These are phyloP conservation scores for Diaporthe amygdali DNA, from an alignment of 2,329 filamentous ascomycete genomes.

Conservation along the genomic window DNA sequence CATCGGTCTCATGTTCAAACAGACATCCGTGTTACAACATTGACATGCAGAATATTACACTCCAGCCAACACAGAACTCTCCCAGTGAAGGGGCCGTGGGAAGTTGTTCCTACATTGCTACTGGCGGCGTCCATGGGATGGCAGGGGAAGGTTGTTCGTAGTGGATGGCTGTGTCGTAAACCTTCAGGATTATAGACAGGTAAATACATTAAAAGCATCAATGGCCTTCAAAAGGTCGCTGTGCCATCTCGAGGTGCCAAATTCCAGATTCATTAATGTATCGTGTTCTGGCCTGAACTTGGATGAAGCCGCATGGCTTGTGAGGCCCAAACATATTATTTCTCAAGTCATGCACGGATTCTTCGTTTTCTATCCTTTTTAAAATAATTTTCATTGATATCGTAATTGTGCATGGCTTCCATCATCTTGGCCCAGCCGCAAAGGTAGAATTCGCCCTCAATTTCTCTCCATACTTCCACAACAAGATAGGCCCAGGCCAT, in stretches of 20 bases:
- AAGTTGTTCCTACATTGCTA: conserved; percentile 33
- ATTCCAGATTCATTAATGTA: no score
- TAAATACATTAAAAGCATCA: not conserved
- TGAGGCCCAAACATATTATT: no score
- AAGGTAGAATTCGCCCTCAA: conserved; percentile 39
- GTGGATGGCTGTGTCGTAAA: not conserved
- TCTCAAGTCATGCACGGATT: not conserved
- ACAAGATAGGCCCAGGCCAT: conserved; percentile 47
- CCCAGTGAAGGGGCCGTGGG: conserved; percentile 31
- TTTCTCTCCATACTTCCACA: conserved; percentile 50
- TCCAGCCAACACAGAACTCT: conserved; percentile 28
- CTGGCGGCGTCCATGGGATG: conserved; percentile 35
- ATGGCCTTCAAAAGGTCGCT: no score
- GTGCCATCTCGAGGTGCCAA: not conserved
- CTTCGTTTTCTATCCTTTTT: not conserved
- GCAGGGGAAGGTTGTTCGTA: conserved; percentile 33
- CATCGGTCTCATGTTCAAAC: conserved; percentile 51
- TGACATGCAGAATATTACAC: conserved; percentile 35
- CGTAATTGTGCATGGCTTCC: not conserved
- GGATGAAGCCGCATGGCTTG: no score
- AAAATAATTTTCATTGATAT: not conserved
- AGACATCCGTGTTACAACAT: conserved; percentile 58
- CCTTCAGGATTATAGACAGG: no score
- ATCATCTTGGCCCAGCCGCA: conserved; percentile 19
- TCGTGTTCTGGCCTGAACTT: no score